phyloP scores from a whole-genome alignment of 306 rosid species.

The Corylus avellana region DNA sequence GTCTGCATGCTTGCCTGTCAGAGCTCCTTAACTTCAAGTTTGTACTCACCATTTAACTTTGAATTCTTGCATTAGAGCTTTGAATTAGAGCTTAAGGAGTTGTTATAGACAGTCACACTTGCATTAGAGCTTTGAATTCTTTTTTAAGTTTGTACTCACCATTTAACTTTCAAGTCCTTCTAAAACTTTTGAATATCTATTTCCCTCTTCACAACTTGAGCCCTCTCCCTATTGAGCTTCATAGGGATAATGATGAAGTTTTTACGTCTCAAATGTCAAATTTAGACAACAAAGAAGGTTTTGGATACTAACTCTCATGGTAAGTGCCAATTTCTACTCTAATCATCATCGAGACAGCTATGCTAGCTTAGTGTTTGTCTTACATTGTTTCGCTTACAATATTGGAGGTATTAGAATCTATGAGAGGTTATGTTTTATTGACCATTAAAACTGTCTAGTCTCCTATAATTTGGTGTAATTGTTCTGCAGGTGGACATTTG shows the following conservation, averaged over 20 bases:
- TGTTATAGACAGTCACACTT: too few species aligned
- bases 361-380: slow-evolving; percentile 2
- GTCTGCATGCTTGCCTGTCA: neutral
- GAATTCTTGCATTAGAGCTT: neutral
- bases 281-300: slow-evolving; percentile 6
- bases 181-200: neutral
- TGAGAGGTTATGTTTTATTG: slow-evolving; percentile 1
- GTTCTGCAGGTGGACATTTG: slow-evolving; percentile 81
- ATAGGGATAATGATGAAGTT: neutral
- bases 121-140: neutral
- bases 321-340: slow-evolving; percentile 26
- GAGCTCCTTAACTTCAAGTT: too few species aligned
- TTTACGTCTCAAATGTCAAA: slow-evolving; percentile 9
- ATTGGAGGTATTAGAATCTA: slow-evolving; percentile 18
- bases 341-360: slow-evolving; percentile 1
- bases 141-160: neutral
- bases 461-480: neutral
- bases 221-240: neutral
- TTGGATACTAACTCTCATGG: slow-evolving; percentile 26
- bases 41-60: too few species aligned
- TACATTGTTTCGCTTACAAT: too few species aligned
- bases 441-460: slow-evolving; percentile 12
- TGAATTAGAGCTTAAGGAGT: neutral
- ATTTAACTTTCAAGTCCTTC: neutral
- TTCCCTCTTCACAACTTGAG: neutral